Conservation (phyloP, 1,284 basidiomycete species). For the Lentinula novae-zelandiae region DNA sequence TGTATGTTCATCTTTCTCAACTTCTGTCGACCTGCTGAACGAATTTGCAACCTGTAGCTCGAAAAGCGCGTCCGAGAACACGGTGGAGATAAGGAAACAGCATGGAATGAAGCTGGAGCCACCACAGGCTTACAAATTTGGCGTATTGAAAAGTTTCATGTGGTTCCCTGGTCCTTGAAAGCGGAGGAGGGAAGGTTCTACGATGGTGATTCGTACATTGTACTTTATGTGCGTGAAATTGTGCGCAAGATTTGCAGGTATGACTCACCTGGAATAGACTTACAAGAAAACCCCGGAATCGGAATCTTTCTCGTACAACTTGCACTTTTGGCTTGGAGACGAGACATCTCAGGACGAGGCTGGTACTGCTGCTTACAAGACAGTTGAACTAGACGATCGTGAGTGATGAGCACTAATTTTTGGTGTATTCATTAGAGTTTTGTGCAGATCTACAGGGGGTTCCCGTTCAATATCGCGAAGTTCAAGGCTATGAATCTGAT, state of each 20-base stretch:
- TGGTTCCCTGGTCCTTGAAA: constrained; percentile 48
- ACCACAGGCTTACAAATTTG: constrained; percentile 47
- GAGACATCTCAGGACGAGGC: constrained; percentile 62
- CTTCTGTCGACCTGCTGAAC: neutral
- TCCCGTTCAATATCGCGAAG: constrained; percentile 60
- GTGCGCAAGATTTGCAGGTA: neutral
- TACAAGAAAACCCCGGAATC: constrained; percentile 50
- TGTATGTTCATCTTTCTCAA: constrained; percentile 30
- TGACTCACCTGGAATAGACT: constrained; percentile 30
- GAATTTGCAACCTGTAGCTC: constrained; percentile 31
- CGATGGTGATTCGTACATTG: constrained; percentile 63
- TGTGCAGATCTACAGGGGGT: constrained; percentile 44
- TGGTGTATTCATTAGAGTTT: neutral
- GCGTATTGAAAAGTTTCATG: constrained; percentile 55
- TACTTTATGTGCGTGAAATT: constrained; percentile 44
- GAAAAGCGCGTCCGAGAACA: constrained; percentile 55
- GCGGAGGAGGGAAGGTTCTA: constrained; percentile 53
- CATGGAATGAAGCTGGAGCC: constrained; percentile 48
- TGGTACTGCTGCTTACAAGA: constrained; percentile 59
- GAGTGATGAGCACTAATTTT: constrained; percentile 20
- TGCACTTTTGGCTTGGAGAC: constrained; percentile 65
- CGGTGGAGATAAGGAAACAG: constrained; percentile 47
- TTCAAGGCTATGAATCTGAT: constrained; percentile 53
- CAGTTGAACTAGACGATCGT: constrained; percentile 67
- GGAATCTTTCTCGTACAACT: constrained; percentile 47